phyloP scores from a whole-genome alignment of 345 rosid genomes.

The Cochlearia excelsa region DNA sequence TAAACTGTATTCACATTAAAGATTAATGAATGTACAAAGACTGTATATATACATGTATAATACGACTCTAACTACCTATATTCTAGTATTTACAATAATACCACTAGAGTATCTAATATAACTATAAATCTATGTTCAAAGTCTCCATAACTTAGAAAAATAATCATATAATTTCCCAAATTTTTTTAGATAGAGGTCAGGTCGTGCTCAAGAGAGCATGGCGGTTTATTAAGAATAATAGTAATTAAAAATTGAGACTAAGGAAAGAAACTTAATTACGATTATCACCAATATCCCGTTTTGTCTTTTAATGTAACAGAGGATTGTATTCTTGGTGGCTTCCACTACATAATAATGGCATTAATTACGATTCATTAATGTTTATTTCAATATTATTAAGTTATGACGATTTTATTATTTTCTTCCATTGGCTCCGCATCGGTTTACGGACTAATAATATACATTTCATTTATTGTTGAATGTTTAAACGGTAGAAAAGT shows the following conservation, averaged over 20 bases:
- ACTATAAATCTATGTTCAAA: slow-evolving; percentile 8
- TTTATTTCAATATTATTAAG: background rate
- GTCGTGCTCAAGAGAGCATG: slow-evolving; percentile 8
- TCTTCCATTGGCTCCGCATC: background rate
- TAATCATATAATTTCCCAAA: background rate
- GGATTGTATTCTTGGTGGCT: slow-evolving; percentile 17
- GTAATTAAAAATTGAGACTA: background rate
- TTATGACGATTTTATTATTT: background rate
- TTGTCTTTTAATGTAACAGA: slow-evolving; percentile 26
- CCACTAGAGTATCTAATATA: too few relatives aligned
- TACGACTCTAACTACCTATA: too few relatives aligned
- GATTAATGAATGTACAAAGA: too few relatives aligned
- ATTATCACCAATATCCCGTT: slow-evolving; percentile 10
- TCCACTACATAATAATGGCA: slow-evolving; percentile 19
- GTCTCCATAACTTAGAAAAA: slow-evolving; percentile 18
- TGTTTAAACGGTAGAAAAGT: too few relatives aligned
- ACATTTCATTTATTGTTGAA: too few relatives aligned
- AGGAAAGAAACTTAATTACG: background rate
- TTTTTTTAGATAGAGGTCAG: background rate
- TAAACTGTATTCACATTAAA: too few relatives aligned
- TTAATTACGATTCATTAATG: slow-evolving; percentile 10
- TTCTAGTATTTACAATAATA: too few relatives aligned
- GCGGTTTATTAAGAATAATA: too few relatives aligned
- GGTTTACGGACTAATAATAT: too few relatives aligned
- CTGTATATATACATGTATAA: too few relatives aligned